Conservation (phyloP, 768 basidiomycete species). For the Termitomyces sp. region DNA sequence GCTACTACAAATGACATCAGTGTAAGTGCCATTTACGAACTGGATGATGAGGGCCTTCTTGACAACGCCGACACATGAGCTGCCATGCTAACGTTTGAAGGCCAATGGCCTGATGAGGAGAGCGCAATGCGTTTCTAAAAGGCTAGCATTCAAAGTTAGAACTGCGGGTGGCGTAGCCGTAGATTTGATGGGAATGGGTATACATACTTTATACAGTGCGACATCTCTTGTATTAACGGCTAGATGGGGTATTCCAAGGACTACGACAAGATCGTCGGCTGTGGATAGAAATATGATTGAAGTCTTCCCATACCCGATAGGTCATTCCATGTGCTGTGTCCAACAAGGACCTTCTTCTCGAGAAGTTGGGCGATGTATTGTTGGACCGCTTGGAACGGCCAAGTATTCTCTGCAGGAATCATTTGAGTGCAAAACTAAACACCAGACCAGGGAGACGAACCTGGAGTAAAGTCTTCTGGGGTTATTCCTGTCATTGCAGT, state of each 20-base stretch:
- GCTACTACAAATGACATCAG: constrained; percentile 7
- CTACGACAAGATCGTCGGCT: constrained; percentile 30
- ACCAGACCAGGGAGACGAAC: constrained; percentile 21
- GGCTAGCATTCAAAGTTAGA: constrained; percentile 37
- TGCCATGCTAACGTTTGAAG: constrained; percentile 80
- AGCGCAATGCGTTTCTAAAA: constrained; percentile 67
- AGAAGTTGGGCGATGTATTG: constrained; percentile 61
- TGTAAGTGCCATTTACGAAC: constrained; percentile 39
- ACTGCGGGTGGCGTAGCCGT: constrained; percentile 15
- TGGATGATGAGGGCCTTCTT: constrained; percentile 68
- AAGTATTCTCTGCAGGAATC: constrained; percentile 39
- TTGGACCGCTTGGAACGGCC: constrained; percentile 62
- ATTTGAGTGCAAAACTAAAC: neutral
- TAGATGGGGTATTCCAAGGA: constrained; percentile 77
- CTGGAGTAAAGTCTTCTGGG: constrained; percentile 34
- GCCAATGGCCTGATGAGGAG: constrained; percentile 65
- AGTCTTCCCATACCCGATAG: constrained; percentile 56
- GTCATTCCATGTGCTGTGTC: constrained; percentile 79
- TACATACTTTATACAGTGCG: constrained; percentile 58
- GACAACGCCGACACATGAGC: constrained; percentile 75
- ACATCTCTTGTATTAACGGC: constrained; percentile 79
- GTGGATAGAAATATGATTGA: constrained; percentile 10
- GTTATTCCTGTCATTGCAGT: constrained; percentile 59
- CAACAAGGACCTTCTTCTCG: constrained; percentile 68
- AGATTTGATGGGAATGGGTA: neutral